These are phyloP conservation scores for Nannizziopsis arthrosporioides DNA, from an alignment of 2,329 filamentous ascomycete genomes.

Conservation along the genomic window DNA sequence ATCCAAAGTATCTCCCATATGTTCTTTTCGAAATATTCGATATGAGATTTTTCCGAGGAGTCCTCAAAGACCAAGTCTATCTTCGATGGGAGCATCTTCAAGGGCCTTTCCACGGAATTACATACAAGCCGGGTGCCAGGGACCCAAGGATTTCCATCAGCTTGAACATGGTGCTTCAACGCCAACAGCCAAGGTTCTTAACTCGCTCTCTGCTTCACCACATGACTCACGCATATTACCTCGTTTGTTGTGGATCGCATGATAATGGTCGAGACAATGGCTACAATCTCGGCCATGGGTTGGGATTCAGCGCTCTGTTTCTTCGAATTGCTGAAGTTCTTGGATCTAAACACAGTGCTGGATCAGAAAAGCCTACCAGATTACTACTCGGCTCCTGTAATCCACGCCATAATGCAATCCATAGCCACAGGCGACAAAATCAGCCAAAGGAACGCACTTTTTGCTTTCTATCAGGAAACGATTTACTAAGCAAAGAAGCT, in stretches of 20 bases:
- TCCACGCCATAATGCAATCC: neutral
- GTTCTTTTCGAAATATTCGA: conserved; percentile 14
- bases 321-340: conserved; percentile 11
- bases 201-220: conserved; percentile 14
- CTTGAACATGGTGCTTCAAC: neutral
- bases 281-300: conserved; percentile 13
- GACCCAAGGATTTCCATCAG: conserved; percentile 12
- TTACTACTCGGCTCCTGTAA: neutral
- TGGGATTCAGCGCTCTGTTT: conserved; percentile 13
- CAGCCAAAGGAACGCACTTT: neutral
- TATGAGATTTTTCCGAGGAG: conserved; percentile 13
- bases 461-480: neutral
- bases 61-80: conserved; percentile 15
- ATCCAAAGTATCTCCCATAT: conserved; percentile 8
- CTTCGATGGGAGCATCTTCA: conserved; percentile 7
- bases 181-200: neutral
- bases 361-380: neutral
- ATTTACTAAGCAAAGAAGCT: conserved; percentile 1
- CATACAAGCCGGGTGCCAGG: conserved; percentile 5
- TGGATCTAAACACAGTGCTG: neutral
- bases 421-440: neutral
- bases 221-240: conserved; percentile 17
- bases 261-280: neutral
- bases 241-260: conserved; percentile 15
- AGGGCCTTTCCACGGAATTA: conserved; percentile 6